phyloP scores from a whole-genome alignment of 768 basidiomycete genomes.

The Boletus rubroflammeus region DNA sequence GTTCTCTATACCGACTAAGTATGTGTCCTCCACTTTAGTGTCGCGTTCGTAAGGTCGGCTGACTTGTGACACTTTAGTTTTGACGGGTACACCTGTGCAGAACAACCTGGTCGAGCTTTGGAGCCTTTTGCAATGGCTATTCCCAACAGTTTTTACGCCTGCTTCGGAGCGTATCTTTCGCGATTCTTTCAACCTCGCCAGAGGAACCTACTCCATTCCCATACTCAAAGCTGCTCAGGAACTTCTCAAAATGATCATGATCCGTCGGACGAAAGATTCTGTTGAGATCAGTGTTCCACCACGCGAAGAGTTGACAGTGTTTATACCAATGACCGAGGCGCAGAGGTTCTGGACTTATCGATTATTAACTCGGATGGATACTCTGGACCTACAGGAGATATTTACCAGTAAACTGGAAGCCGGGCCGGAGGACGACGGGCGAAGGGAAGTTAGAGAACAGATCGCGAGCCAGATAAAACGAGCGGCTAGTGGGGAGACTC shows the following conservation, averaged over 20 bases:
- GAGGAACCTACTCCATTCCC: conserved; percentile 48
- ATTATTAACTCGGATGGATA: conserved; percentile 50
- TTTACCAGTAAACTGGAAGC: conserved; percentile 37
- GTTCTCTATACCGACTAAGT: conserved; percentile 57
- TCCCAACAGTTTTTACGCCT: conserved; percentile 49
- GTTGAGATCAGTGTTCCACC: conserved; percentile 53
- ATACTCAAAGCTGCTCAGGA: conserved; percentile 48
- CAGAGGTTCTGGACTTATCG: conserved; percentile 63
- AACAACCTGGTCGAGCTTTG: conserved; percentile 60
- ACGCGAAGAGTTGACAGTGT: conserved; percentile 53
- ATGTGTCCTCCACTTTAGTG: conserved; percentile 1
- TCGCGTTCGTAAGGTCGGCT: not conserved
- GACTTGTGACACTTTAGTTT: conserved; percentile 35
- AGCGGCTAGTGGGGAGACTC: conserved; percentile 28
- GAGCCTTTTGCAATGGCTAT: conserved; percentile 54
- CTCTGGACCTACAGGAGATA: conserved; percentile 44
- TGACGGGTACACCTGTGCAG: conserved; percentile 74
- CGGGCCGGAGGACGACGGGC: conserved; percentile 32
- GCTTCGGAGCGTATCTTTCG: conserved; percentile 47
- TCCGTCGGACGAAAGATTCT: conserved; percentile 54
- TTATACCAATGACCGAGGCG: conserved; percentile 54
- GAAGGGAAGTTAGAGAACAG: conserved; percentile 38
- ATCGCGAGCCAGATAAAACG: conserved; percentile 38
- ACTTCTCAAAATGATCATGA: conserved; percentile 51
- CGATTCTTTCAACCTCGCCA: conserved; percentile 49